Base-by-base conservation (phyloP, 2,329 filamentous ascomycete genomes). In the Colletotrichum zoysiae region DNA sequence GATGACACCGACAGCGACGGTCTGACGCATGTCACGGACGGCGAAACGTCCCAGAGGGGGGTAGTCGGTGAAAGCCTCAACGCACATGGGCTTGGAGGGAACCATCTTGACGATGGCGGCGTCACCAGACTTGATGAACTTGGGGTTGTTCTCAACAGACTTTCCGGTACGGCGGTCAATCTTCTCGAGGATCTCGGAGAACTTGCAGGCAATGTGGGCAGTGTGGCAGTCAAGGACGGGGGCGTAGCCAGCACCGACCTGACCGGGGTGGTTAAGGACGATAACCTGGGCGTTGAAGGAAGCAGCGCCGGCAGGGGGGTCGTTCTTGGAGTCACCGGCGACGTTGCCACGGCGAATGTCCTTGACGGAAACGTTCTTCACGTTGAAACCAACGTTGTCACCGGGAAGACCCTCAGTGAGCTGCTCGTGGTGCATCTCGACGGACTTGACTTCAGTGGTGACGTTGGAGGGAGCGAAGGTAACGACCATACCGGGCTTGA, bases 321-420 rank as follows among this genome's bases (percentile, higher is more conserved):
- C 96, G 90, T 97, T 97, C 95, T 99, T 99, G 91, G 94, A 95
- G 94, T 99, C 96, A 94, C 95, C 94, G 82, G 93, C 93, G 81
- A 99, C 96, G 92, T 99, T 98, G 84, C 96, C 96, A 97, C 96
- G 96, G 88, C 96, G 96, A 84, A 99, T 97, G 86, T 99, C 96
- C 95, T 99, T 99, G 89, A 99, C 96, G 87, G 96, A 98, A 83
- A 99, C 96, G 96, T 99, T 99, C 95, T 99, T 99, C 89, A 99
- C 95, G 94, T 99, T 99, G 95, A 99, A 99, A 82, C 96, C 96
- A 86, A 99, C 96, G 91, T 99, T 99, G 94, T 99, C 96, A 92
- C 96, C 96, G 83, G 96, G 96, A 78, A 93, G 83, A 93, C 96
- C 96, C 91, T 97, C 92, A 78, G 85, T 75, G 80, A 99, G 95